Conservation (phyloP, 192 early-diverging fungal genomes). For the Podila minutissima region DNA sequence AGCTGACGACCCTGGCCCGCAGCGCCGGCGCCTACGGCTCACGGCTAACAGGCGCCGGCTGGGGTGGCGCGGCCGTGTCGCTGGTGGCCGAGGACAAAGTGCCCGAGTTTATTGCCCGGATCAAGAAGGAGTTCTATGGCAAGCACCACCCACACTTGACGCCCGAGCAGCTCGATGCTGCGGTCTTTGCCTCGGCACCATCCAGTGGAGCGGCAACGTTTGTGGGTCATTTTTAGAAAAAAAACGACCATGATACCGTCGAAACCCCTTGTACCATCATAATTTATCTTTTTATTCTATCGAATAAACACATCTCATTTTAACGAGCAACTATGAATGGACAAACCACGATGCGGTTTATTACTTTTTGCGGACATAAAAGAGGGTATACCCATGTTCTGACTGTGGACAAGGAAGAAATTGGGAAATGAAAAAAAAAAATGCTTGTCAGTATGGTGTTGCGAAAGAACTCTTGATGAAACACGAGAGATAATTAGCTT, state of each 20-base stretch:
- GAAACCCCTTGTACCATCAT: too few species aligned
- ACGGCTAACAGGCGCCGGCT: slow-evolving; percentile 93
- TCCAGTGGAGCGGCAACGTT: slow-evolving; percentile 61
- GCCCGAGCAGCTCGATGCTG: slow-evolving; percentile 57
- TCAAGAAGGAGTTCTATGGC: slow-evolving; percentile 76
- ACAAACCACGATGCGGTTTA: neutral
- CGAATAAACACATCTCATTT: neutral
- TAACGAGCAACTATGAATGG: neutral
- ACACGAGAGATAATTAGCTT: neutral
- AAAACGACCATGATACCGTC: neutral
- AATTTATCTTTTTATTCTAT: slow-evolving; percentile 2
- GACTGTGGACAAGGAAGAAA: slow-evolving; percentile 9
- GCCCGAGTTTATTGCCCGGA: slow-evolving; percentile 62
- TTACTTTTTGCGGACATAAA: slow-evolving; percentile 47
- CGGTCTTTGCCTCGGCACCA: slow-evolving; percentile 62
- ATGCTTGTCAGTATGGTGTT: neutral
- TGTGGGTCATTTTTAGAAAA: slow-evolving; percentile 24
- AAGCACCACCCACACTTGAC: slow-evolving; percentile 62
- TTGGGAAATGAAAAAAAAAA: neutral
- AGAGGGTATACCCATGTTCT: slow-evolving; percentile 51
- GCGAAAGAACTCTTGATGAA: neutral
- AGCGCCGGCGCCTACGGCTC: slow-evolving; percentile 81
- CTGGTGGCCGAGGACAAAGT: slow-evolving; percentile 63
- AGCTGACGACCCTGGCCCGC: slow-evolving; percentile 71
- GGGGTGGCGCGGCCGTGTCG: slow-evolving; percentile 69